Evolutionary conservation across 805 yeast species (phyloP).

Genomic region (Suhomyces sp.): DNA sequence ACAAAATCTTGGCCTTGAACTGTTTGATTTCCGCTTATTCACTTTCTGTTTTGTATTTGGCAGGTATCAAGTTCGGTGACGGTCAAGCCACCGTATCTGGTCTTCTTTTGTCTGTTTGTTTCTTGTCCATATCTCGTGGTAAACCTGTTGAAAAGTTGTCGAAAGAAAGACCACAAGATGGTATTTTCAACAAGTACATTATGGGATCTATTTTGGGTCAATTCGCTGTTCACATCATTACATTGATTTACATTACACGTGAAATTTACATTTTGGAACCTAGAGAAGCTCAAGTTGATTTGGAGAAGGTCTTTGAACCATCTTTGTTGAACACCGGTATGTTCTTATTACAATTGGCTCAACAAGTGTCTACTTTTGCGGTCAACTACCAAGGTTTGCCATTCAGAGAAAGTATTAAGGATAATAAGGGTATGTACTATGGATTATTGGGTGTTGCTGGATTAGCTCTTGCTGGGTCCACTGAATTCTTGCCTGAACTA

Average conservation of each 20-base stretch:
- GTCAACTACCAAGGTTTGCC: conserved; percentile 98
- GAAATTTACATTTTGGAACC: conserved; percentile 90
- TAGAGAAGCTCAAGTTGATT: conserved; percentile 83
- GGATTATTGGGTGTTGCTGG: conserved; percentile 90
- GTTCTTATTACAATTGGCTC: conserved; percentile 89
- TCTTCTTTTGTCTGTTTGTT: conserved; percentile 85
- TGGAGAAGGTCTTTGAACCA: conserved; percentile 85
- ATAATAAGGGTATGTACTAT: conserved; percentile 95
- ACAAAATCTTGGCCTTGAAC: conserved; percentile 93
- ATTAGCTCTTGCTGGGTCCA: conserved; percentile 85
- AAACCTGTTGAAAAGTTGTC: conserved; percentile 85
- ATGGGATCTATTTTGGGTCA: conserved; percentile 98
- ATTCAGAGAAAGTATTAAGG: conserved; percentile 85
- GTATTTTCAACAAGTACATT: conserved; percentile 90
- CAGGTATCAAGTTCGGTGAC: conserved; percentile 98
- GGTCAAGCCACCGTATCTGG: conserved; percentile 98
- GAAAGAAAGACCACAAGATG: conserved; percentile 94
- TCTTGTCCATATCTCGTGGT: conserved; percentile 92
- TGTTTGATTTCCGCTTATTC: conserved; percentile 97
- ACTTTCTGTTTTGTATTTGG: conserved; percentile 86
- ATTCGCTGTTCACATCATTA: conserved; percentile 85
- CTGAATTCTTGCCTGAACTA: conserved; percentile 92
- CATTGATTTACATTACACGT: conserved; percentile 77
- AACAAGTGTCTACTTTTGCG: conserved; percentile 96
- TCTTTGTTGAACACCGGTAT: conserved; percentile 94